Conservation (phyloP, 257 asterid species). For the Solanum raphanifolium region DNA sequence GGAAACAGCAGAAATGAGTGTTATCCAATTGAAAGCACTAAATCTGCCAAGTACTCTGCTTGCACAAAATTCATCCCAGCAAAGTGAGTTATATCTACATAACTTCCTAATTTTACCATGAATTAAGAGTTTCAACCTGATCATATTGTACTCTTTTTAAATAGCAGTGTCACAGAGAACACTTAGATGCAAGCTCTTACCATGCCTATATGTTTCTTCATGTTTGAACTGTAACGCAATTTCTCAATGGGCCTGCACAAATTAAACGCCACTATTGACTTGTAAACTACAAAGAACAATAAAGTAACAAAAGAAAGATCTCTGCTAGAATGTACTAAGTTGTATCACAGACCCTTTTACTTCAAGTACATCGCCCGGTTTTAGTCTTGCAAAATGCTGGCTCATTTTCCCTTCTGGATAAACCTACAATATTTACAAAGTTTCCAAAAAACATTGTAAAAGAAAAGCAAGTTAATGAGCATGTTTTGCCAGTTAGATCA, state of each 20-base stretch:
- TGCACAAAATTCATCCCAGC: neutral
- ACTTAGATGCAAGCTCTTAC: slow-evolving; percentile 29
- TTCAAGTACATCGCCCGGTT: slow-evolving; percentile 91
- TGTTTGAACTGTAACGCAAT: slow-evolving; percentile 72
- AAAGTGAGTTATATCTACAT: neutral
- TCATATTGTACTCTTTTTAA: neutral
- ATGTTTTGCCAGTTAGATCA: neutral
- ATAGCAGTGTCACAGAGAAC: neutral
- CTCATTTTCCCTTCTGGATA: slow-evolving; percentile 99
- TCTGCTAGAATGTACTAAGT: neutral
- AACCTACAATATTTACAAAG: slow-evolving; percentile 34
- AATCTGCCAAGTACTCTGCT: neutral
- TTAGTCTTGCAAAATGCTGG: slow-evolving; percentile 85
- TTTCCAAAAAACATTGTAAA: neutral
- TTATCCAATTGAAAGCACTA: neutral
- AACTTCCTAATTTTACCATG: neutral
- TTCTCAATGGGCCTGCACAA: slow-evolving; percentile 83
- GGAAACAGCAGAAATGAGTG: neutral
- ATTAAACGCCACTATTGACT: neutral
- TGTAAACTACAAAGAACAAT: neutral
- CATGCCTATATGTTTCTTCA: slow-evolving; percentile 99
- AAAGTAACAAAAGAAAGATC: neutral
- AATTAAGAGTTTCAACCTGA: neutral
- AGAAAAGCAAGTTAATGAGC: neutral
- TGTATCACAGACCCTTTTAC: slow-evolving; percentile 74